Evolutionary conservation across 106 monocot species (phyloP).

Genomic region (Dioscorea alata): DNA sequence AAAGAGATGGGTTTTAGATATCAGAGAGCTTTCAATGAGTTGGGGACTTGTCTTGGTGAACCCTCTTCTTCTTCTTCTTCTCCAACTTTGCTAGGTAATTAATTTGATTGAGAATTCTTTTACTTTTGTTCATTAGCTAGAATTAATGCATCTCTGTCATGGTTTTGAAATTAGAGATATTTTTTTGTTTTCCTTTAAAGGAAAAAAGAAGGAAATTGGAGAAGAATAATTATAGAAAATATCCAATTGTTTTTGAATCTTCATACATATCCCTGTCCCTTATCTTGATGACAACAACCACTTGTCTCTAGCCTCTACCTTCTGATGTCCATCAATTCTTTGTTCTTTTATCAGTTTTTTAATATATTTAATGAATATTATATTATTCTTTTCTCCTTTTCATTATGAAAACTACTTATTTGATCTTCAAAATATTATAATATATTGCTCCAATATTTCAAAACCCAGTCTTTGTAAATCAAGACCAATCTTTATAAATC

Average conservation of each 20-base stretch:
- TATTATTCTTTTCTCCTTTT: neutral
- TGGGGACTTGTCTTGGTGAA: neutral
- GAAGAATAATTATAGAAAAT: too few relatives aligned
- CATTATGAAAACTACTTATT: neutral
- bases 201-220: too few relatives aligned
- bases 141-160: too few relatives aligned
- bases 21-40: conserved; percentile 16
- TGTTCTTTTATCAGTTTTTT: neutral
- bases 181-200: too few relatives aligned
- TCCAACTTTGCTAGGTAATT: neutral
- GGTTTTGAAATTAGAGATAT: too few relatives aligned
- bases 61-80: neutral
- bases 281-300: too few relatives aligned
- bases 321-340: neutral
- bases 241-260: too few relatives aligned
- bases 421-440: neutral
- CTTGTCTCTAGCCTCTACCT: neutral
- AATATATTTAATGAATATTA: neutral
- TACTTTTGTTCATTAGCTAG: too few relatives aligned
- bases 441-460: neutral
- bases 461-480: neutral
- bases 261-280: too few relatives aligned
- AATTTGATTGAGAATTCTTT: too few relatives aligned
- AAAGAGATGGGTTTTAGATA: conserved; percentile 16
- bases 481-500: neutral